These are phyloP conservation scores for Bipolaris cookei DNA, from an alignment of 2,329 filamentous ascomycete genomes.

Conservation along the genomic window DNA sequence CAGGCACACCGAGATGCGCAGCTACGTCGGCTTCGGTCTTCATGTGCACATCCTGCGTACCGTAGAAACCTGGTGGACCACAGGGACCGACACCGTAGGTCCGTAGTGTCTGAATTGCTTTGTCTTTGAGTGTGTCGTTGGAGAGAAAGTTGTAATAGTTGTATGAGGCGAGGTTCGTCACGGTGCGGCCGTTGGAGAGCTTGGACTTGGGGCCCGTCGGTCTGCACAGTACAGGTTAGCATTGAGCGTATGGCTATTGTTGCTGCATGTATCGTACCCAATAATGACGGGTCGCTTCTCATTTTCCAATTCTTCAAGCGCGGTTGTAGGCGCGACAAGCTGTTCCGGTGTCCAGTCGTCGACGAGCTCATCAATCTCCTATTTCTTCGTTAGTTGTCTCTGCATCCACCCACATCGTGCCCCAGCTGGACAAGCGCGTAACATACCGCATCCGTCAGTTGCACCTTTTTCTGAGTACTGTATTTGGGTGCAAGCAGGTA, in stretches of 20 bases:
- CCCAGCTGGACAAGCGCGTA: not conserved
- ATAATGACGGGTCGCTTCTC: constrained; percentile 88
- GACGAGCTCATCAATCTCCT: constrained; percentile 95
- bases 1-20: constrained; percentile 82
- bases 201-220: constrained; percentile 90
- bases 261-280: constrained; percentile 64
- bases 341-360: constrained; percentile 97
- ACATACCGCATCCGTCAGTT: constrained; percentile 77
- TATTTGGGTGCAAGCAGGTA: constrained; percentile 93
- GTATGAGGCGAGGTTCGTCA: constrained; percentile 90
- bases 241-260: not conserved
- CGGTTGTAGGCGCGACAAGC: constrained; percentile 74
- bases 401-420: not conserved
- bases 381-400: constrained; percentile 20
- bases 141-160: constrained; percentile 98
- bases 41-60: constrained; percentile 97
- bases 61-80: constrained; percentile 96
- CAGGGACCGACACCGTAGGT: constrained; percentile 97
- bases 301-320: constrained; percentile 79
- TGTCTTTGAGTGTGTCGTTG: constrained; percentile 91
- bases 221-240: constrained; percentile 54
- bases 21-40: constrained; percentile 95
- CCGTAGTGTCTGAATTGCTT: constrained; percentile 89
- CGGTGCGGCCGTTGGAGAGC: constrained; percentile 84
- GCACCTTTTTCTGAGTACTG: constrained; percentile 86